Conservation (phyloP, 495 filamentous ascomycete species). For the Aspergillus kassunensis region DNA sequence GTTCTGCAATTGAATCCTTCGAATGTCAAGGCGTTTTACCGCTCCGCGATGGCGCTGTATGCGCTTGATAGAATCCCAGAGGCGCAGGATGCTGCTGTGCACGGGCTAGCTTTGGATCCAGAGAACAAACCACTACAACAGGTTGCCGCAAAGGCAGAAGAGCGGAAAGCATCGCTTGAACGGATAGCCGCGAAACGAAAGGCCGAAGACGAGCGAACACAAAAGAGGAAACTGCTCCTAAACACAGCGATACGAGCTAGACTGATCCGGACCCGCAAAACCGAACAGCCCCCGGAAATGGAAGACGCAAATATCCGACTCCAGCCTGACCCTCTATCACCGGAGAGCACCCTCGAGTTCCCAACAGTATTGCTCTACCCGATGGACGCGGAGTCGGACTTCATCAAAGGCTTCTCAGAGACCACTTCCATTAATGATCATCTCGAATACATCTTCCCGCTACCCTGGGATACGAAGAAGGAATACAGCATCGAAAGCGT, state of each 20-base stretch:
- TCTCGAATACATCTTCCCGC: constrained; percentile 71
- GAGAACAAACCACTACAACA: constrained; percentile 53
- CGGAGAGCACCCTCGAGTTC: constrained; percentile 64
- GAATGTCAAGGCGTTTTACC: constrained; percentile 88
- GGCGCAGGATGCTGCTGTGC: constrained; percentile 68
- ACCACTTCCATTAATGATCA: constrained; percentile 64
- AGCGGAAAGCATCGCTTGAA: constrained; percentile 39
- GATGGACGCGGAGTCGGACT: constrained; percentile 72
- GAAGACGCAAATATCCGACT: constrained; percentile 70
- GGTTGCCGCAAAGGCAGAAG: constrained; percentile 52
- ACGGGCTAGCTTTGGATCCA: constrained; percentile 67
- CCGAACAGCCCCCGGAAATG: constrained; percentile 72
- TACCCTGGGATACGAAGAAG: constrained; percentile 75
- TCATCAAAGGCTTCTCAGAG: constrained; percentile 82
- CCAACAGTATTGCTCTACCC: constrained; percentile 84
- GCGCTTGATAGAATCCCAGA: constrained; percentile 68
- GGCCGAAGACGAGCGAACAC: constrained; percentile 47
- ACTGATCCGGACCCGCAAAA: constrained; percentile 61
- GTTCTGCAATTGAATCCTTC: constrained; percentile 69
- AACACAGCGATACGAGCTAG: constrained; percentile 68
- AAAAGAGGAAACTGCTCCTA: constrained; percentile 57
- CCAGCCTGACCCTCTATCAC: constrained; percentile 67
- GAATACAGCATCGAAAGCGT: constrained; percentile 62
- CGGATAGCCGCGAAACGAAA: constrained; percentile 35
- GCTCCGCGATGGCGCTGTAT: constrained; percentile 70